Conservation (phyloP, 345 rosid genomes). For the Populus davidiana region DNA sequence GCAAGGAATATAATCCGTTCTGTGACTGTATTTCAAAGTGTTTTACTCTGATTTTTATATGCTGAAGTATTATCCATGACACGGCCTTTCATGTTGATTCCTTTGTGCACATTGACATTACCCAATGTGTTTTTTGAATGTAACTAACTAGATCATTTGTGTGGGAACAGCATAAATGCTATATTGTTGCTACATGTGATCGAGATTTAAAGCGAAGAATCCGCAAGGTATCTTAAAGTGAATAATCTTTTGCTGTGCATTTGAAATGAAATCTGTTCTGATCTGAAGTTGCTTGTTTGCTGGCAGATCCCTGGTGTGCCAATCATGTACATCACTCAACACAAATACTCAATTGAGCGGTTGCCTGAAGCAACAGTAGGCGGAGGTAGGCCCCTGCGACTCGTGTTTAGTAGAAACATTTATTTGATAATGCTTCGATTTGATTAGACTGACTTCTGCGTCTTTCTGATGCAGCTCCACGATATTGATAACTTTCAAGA, state of each 20-base stretch:
- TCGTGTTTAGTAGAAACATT: not conserved
- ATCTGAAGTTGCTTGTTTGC: not conserved
- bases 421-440: not conserved
- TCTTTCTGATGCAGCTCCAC: constrained; percentile 24
- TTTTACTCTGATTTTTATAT: not conserved
- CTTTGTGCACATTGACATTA: not conserved
- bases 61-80: not conserved
- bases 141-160: constrained; percentile 3
- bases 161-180: constrained; percentile 80
- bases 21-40: not conserved
- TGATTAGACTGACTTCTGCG: not conserved
- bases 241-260: not conserved
- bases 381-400: constrained; percentile 57
- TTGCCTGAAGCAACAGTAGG: constrained; percentile 96
- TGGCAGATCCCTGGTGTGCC: constrained; percentile 91
- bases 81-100: not conserved
- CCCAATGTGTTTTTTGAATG: not conserved
- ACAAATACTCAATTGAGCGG: constrained; percentile 80
- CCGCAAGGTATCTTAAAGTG: constrained; percentile 60
- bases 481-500: constrained; percentile 14
- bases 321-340: constrained; percentile 75
- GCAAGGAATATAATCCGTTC: not conserved
- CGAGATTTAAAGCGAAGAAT: constrained; percentile 88
- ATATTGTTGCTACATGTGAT: constrained; percentile 94
- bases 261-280: constrained; percentile 3